These are phyloP conservation scores for Hypericum androsaemum DNA, from an alignment of 345 rosid genomes.

Conservation along the genomic window DNA sequence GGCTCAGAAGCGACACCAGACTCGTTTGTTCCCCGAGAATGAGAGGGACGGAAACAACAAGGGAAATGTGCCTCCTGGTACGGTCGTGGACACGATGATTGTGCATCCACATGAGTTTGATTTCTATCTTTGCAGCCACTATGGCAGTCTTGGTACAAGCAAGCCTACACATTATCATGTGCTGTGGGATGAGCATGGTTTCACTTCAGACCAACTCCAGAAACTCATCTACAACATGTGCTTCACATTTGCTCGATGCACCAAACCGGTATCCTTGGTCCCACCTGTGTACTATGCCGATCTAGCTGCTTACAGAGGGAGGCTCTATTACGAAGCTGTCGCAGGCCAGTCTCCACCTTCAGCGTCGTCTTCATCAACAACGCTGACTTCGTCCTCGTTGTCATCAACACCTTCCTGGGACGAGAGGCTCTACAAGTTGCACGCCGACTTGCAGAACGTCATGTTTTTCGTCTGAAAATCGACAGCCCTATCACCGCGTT, in stretches of 20 bases:
- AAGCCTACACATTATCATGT: constrained; percentile 77
- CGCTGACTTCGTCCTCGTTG: constrained; percentile 28
- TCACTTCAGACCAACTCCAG: constrained; percentile 57
- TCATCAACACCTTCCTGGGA: constrained; percentile 33
- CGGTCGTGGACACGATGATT: constrained; percentile 60
- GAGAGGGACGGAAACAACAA: constrained; percentile 27
- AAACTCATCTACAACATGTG: constrained; percentile 68
- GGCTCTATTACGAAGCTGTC: constrained; percentile 54
- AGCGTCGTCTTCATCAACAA: constrained; percentile 29
- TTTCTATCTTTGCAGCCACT: constrained; percentile 74
- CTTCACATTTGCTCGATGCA: constrained; percentile 80
- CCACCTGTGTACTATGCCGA: constrained; percentile 86
- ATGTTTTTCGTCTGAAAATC: constrained; percentile 68
- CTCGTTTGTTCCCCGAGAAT: constrained; percentile 51
- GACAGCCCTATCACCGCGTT: not conserved
- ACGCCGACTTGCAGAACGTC: constrained; percentile 42
- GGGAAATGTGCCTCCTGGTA: constrained; percentile 66
- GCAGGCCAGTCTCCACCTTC: constrained; percentile 37
- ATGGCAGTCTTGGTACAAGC: constrained; percentile 72
- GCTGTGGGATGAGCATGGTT: constrained; percentile 61
- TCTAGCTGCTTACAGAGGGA: constrained; percentile 69
- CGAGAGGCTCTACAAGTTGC: constrained; percentile 43
- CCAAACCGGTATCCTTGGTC: constrained; percentile 72
- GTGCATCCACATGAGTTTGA: constrained; percentile 63
- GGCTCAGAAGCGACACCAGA: constrained; percentile 73